phyloP scores from a whole-genome alignment of 768 basidiomycete genomes.

The Russula olivacea region DNA sequence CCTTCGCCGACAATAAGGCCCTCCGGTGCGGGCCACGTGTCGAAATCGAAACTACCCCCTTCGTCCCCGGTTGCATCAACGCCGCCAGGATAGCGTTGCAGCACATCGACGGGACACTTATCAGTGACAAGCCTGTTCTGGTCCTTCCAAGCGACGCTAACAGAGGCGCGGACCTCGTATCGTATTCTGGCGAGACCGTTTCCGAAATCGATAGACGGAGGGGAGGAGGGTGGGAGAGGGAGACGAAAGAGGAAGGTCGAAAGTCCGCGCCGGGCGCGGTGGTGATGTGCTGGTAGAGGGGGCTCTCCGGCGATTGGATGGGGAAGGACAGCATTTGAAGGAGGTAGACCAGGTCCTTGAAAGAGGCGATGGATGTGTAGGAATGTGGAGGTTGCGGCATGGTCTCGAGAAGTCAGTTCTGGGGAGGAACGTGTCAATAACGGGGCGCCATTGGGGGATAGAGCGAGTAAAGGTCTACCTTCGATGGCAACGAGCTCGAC shows the following conservation, averaged over 20 bases:
- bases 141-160: slow-evolving; percentile 69
- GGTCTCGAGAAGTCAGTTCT: slow-evolving; percentile 75
- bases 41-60: slow-evolving; percentile 29
- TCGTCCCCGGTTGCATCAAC: slow-evolving; percentile 23
- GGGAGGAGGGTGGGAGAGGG: slow-evolving; percentile 59
- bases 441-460: not conserved
- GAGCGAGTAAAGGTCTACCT: slow-evolving; percentile 38
- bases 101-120: slow-evolving; percentile 55
- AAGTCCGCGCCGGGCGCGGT: slow-evolving; percentile 66
- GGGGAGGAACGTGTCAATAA: slow-evolving; percentile 1
- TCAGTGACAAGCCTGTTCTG: slow-evolving; percentile 64
- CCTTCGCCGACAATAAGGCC: slow-evolving; percentile 65
- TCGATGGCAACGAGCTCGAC: slow-evolving; percentile 71
- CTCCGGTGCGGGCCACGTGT: slow-evolving; percentile 42
- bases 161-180: slow-evolving; percentile 70
- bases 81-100: slow-evolving; percentile 37
- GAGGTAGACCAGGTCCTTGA: slow-evolving; percentile 76
- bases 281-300: slow-evolving; percentile 56
- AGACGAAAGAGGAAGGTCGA: slow-evolving; percentile 81
- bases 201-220: slow-evolving; percentile 67
- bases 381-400: slow-evolving; percentile 75
- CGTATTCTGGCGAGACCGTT: slow-evolving; percentile 59
- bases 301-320: slow-evolving; percentile 54
- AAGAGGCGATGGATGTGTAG: slow-evolving; percentile 64
- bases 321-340: slow-evolving; percentile 74